Base-by-base conservation (phyloP, 441 rosid genomes). In the Jatropha podagrica region DNA sequence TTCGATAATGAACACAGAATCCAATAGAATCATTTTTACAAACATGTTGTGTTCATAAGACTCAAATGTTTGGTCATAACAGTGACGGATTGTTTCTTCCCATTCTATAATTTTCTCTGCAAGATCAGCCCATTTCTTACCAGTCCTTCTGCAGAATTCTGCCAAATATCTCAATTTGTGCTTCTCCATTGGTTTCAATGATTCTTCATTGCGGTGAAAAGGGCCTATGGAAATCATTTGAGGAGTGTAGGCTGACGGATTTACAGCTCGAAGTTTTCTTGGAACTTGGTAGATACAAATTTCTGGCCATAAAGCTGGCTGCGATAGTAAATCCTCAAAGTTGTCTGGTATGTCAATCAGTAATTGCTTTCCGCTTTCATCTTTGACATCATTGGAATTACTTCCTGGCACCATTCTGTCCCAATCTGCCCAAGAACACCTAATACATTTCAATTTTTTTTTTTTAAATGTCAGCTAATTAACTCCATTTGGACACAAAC, bases 201-300 rank as follows among this genome's bases (percentile, higher is more conserved):
- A 11, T 13, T 23, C 0, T 12, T 4, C 0, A 4, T 11, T 0
- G 52, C 4, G 13, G 37, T 65, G 37, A 65, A 65, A 65, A 65
- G 17, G 69, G 6, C 69, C 69, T 2, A 65, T 42, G 40, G 52
- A 65, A n/a, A 65, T 65, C 32, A 42, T 5, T 3, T 65, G 52
- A 40, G 69, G 69, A 17, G 52, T 10, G 32, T n/a, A 65, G 46
- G 69, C 51, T 41, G 23, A 23, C 11, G 51, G 51, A 42, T 41
- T 65, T 18, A 20, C n/a, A 11, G 6, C 37, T 65, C 69, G 69
- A 65, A 65, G 52, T 65, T 42, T 40, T 42, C 48, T 65, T 20
- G 69, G 69, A 42, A 65, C 69, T 44, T 4, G 41, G 69, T n/a
- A 65, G 14, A 65, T 41, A 42, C 69, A 65, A 56, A 56, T 10